phyloP scores from a whole-genome alignment of 2,329 filamentous ascomycete genomes.

The Cercospora zeina region DNA sequence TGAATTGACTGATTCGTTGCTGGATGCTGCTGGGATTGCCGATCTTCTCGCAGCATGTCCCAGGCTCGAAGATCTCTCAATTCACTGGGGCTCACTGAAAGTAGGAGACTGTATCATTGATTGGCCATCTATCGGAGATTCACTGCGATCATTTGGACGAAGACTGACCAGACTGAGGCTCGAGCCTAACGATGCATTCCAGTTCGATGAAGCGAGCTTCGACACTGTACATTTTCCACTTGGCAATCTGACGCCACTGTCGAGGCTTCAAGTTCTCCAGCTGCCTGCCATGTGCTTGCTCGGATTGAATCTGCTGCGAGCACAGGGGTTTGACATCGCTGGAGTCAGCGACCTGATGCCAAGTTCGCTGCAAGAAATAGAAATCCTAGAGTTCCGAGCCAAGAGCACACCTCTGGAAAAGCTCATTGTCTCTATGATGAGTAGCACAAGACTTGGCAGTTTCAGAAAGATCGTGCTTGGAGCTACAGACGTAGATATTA shows the following conservation, averaged over 20 bases:
- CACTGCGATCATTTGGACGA: slow-evolving; percentile 6
- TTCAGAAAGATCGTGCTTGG: background rate
- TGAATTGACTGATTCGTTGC: slow-evolving; percentile 10
- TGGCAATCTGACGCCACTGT: slow-evolving; percentile 10
- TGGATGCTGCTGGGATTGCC: slow-evolving; percentile 13
- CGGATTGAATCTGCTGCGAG: slow-evolving; percentile 2
- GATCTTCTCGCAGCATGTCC: slow-evolving; percentile 3
- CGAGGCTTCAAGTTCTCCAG: slow-evolving; percentile 11
- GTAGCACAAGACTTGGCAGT: background rate
- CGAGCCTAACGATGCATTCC: slow-evolving; percentile 8
- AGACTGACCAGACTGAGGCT: slow-evolving; percentile 7
- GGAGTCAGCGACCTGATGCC: background rate
- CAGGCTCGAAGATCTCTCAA: background rate
- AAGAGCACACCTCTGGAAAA: background rate
- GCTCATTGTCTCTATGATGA: background rate
- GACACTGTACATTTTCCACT: background rate
- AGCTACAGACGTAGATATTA: background rate
- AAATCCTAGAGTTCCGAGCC: background rate
- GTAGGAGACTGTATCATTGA: slow-evolving; percentile 15
- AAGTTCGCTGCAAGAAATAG: background rate
- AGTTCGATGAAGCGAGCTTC: slow-evolving; percentile 1
- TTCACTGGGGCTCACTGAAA: slow-evolving; percentile 10
- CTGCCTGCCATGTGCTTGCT: slow-evolving; percentile 5
- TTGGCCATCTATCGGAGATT: slow-evolving; percentile 12
- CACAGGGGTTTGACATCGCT: background rate